Conservation (phyloP, 331 rosid genomes). For the Quercus phellos region DNA sequence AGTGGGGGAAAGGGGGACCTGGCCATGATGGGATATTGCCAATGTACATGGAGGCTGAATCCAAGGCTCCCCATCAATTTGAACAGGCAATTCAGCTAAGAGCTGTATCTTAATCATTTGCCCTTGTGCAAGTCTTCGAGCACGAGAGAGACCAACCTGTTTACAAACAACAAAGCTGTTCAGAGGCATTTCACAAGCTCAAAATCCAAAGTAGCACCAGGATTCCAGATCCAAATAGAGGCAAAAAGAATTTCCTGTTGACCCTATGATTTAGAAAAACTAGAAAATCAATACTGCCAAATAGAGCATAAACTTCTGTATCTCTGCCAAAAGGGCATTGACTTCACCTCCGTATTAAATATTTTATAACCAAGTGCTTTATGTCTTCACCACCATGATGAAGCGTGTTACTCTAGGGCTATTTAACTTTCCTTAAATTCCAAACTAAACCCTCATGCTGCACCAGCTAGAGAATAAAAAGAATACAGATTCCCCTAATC, state of each 20-base stretch:
- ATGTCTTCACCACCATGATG: not conserved
- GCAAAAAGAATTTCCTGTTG: not conserved
- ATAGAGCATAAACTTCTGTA: not conserved
- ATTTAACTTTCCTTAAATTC: not conserved
- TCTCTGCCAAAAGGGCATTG: not conserved
- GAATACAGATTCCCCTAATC: not conserved
- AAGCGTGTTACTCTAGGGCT: not conserved
- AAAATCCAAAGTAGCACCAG: not conserved
- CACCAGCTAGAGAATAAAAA: not conserved
- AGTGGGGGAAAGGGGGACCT: slow-evolving; percentile 43
- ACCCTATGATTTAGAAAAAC: not conserved
- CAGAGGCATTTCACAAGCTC: slow-evolving; percentile 5
- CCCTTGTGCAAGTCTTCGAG: slow-evolving; percentile 98
- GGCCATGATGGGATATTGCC: slow-evolving; percentile 82
- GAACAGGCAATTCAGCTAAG: slow-evolving; percentile 79
- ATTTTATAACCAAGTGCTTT: not conserved
- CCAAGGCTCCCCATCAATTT: slow-evolving; percentile 99
- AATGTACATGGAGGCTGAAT: slow-evolving; percentile 72
- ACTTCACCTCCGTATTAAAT: not conserved
- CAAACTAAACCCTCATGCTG: not conserved
- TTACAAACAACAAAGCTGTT: slow-evolving; percentile 25
- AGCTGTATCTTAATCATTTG: slow-evolving; percentile 78
- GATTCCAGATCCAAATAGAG: not conserved
- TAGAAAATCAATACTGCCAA: not conserved
- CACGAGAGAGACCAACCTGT: slow-evolving; percentile 98